A percentile compares a stretch with the other conserved stretches of the same genome.
Conservation (phyloP, 495 filamentous ascomycete species). For the Daldinia vernicosa region DNA sequence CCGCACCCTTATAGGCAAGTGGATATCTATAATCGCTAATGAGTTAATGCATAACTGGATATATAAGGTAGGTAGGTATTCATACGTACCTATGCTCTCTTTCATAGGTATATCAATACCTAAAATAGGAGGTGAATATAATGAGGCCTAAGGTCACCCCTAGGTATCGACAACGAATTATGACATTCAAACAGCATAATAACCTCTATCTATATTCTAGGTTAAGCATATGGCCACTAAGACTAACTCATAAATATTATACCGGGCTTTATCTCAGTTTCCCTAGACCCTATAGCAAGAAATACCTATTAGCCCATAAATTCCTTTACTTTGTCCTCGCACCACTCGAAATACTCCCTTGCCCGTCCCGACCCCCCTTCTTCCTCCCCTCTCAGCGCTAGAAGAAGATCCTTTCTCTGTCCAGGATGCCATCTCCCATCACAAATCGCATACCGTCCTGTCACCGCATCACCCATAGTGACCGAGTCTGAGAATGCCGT, state of each 20-base stretch:
- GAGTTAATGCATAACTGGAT: background rate
- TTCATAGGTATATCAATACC: too few species aligned
- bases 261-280: background rate
- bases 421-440: background rate
- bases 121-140: too few species aligned
- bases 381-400: background rate
- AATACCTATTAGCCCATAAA: constrained; percentile 7
- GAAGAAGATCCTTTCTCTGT: background rate
- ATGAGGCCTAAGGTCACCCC: too few species aligned
- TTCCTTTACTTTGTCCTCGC: constrained; percentile 20
- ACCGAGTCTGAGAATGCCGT: background rate
- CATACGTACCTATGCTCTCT: too few species aligned
- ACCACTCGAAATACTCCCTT: background rate
- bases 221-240: background rate
- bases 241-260: background rate
- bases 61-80: too few species aligned
- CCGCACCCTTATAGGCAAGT: background rate
- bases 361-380: background rate
- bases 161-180: too few species aligned
- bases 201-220: too few species aligned
- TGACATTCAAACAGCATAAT: too few species aligned
- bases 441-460: background rate
- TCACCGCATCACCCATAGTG: background rate
- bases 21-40: background rate
- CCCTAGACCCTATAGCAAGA: background rate